Percentiles rank a stretch among this genome's conserved stretches.
phyloP scores from a whole-genome alignment of 2,329 filamentous ascomycete species.

The Colletotrichum australisinense region DNA sequence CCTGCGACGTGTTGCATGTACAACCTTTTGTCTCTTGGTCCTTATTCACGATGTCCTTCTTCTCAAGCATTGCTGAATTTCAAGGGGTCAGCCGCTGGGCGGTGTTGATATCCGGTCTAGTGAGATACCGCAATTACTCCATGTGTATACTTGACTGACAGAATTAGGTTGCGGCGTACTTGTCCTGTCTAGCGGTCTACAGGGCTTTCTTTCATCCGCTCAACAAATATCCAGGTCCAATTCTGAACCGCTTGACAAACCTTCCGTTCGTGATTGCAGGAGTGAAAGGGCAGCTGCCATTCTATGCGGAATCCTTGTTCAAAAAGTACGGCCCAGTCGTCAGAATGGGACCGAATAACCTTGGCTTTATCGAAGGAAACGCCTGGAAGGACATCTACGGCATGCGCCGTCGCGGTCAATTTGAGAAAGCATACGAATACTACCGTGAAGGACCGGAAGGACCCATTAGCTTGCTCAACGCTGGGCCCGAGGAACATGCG shows the following conservation, averaged over 20 bases:
- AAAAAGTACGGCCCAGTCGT: constrained; percentile 47
- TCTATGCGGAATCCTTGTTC: background rate
- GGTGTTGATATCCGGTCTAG: no score
- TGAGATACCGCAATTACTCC: no score
- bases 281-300: background rate
- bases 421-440: background rate
- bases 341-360: constrained; percentile 50
- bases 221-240: constrained; percentile 43
- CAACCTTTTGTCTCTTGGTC: no score
- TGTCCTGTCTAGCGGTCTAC: constrained; percentile 36
- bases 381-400: constrained; percentile 55
- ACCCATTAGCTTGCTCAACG: background rate
- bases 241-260: background rate
- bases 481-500: constrained; percentile 28
- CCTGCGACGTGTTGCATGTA: no score
- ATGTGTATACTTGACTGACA: background rate
- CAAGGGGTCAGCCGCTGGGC: no score
- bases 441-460: background rate
- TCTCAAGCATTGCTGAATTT: no score
- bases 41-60: no score
- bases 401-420: background rate
- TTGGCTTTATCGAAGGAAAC: constrained; percentile 49
- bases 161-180: background rate
- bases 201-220: constrained; percentile 48
- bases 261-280: background rate